These are phyloP conservation scores for Fraxinus baroniana DNA, from an alignment of 305 asterid genomes.

Conservation along the genomic window DNA sequence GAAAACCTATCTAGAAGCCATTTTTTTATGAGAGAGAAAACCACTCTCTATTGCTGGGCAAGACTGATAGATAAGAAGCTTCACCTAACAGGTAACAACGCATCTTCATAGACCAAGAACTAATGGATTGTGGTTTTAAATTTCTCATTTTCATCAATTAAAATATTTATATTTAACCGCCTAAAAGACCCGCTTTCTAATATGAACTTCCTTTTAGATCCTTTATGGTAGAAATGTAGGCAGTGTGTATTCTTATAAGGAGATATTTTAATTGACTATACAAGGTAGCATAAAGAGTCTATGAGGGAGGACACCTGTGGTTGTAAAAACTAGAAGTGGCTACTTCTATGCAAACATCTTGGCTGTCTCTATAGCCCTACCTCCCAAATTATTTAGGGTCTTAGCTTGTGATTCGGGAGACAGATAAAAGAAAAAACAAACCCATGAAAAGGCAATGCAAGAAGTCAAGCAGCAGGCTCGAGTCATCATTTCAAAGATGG, in stretches of 20 bases:
- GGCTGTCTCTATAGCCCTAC: not conserved
- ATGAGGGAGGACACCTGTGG: not conserved
- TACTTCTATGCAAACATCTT: not conserved
- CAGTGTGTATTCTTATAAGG: not conserved
- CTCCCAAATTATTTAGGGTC: not conserved
- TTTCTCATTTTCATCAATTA: not conserved
- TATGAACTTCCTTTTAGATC: not conserved
- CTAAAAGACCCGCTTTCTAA: not conserved
- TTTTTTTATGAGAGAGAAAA: not conserved
- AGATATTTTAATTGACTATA: not conserved
- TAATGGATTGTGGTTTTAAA: not conserved
- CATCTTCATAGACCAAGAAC: not conserved
- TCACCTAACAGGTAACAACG: not conserved
- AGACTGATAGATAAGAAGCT: not conserved
- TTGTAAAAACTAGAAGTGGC: not conserved
- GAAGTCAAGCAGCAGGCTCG: not conserved
- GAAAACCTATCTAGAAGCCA: not conserved
- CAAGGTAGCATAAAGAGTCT: not conserved
- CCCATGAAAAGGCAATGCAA: not conserved
- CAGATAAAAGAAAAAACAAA: not conserved
- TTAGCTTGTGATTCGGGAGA: not conserved
- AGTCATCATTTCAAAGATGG: not conserved
- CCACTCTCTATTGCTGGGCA: not conserved
- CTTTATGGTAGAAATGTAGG: not conserved
- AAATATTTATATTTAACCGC: not conserved